Evolutionary conservation across 2,329 filamentous ascomycete species (phyloP).

Genomic region (Diaporthe eres): DNA sequence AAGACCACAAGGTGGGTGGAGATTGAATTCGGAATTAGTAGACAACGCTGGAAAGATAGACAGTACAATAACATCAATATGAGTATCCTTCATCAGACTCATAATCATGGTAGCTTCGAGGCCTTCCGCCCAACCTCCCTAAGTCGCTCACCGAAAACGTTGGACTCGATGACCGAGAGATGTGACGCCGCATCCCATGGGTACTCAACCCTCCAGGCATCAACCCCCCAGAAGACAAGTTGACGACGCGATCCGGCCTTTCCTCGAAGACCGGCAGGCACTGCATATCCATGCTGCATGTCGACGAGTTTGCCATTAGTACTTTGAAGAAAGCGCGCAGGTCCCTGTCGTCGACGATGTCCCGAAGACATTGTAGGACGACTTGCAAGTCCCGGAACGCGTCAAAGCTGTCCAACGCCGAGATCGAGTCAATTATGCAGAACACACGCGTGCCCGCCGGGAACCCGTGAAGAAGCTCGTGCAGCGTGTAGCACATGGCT

Average conservation of each 20-base stretch:
- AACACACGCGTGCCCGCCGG: conserved; percentile 10
- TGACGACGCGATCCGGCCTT: neutral
- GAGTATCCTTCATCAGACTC: neutral
- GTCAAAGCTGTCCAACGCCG: neutral
- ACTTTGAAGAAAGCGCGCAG: conserved; percentile 29
- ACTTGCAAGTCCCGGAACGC: neutral
- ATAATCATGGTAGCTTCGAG: neutral
- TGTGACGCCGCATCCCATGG: neutral
- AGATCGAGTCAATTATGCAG: conserved; percentile 25
- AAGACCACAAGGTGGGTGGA: neutral
- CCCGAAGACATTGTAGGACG: neutral
- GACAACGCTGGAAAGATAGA: neutral
- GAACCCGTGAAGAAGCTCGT: conserved; percentile 8
- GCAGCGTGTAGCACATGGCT: conserved; percentile 21
- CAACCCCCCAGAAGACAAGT: neutral
- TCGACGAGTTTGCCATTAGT: neutral
- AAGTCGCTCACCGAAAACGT: neutral
- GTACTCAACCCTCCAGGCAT: neutral
- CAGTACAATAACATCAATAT: neutral
- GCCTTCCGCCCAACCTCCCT: neutral
- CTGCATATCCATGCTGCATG: conserved; percentile 18
- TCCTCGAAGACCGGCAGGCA: conserved; percentile 1
- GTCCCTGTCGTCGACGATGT: conserved; percentile 17
- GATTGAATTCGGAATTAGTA: too few species aligned
- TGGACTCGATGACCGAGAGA: neutral